These are phyloP conservation scores for Xylaria sp. DNA, from an alignment of 2,329 filamentous ascomycete genomes.

Conservation along the genomic window DNA sequence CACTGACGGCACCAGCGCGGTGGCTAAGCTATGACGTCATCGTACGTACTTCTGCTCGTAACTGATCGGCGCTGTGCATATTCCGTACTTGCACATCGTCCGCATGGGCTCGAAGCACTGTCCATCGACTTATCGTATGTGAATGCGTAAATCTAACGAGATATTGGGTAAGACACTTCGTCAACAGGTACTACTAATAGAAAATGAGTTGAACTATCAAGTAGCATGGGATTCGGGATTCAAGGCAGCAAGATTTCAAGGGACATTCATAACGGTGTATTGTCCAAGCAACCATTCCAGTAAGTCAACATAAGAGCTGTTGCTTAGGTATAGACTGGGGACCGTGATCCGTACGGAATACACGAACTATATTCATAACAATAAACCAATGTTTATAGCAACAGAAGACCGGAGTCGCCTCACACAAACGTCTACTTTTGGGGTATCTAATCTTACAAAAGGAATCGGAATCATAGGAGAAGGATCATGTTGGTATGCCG, in stretches of 20 bases:
- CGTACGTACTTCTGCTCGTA: background rate
- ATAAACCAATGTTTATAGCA: background rate
- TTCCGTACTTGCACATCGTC: background rate
- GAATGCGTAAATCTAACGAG: no score
- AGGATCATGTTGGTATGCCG: background rate
- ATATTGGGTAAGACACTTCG: no score
- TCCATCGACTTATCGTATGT: no score
- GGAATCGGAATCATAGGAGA: background rate
- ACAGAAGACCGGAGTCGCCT: no score
- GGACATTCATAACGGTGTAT: background rate
- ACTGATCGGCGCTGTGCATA: background rate
- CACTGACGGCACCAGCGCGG: background rate
- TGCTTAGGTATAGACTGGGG: no score
- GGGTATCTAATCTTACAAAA: constrained; percentile 10
- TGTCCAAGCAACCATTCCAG: background rate
- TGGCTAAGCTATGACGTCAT: constrained; percentile 21
- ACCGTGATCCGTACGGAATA: background rate
- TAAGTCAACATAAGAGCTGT: background rate
- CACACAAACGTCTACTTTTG: constrained; percentile 2
- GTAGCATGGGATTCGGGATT: no score
- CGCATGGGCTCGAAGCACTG: no score
- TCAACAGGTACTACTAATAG: no score
- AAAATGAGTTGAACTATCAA: no score
- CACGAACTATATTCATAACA: background rate
- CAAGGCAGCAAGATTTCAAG: no score